Base-by-base conservation (phyloP, 257 asterid genomes). In the Agastache rugosa region DNA sequence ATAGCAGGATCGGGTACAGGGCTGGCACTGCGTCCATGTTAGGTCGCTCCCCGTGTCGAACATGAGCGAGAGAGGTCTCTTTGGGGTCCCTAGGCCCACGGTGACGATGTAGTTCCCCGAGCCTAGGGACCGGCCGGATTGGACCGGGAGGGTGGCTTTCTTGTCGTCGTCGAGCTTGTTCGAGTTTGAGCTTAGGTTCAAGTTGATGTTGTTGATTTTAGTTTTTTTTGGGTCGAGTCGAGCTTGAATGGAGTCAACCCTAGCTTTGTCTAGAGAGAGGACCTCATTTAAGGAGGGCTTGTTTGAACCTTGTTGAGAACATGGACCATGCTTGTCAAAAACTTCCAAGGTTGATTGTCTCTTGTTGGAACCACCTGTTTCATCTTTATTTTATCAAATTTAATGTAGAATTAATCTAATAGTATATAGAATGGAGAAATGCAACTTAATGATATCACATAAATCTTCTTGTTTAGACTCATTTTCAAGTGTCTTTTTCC, bases 41-140 rank as follows among this genome's bases (percentile, higher is more conserved):
- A 93, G 73, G 77, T 87, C 96, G 16, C 96, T 89, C 2, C 97
- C 98, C 0, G 98, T 93, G 75, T 93, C 97, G n/a, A 93, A 84
- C 6, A 87, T 41, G 15, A 93, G 79, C 0, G 89, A 71, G 1
- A 88, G 71, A 41, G 70, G 27, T 25, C 78, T 83, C 27, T 34
- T 22, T 0, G 97, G 97, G 8, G 89, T 85, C 15, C 98, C 97
- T 3, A 93, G 85, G 63, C 96, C 93, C 0, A 93, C 23, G 17
- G 75, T 65, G 22, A 85, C 93, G 2, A 93, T 8, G 85, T 93
- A 93, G 83, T 91, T 85, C 3, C 89, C 92, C 0, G 93, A 74
- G 54, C 88, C 89, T 4, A 84, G 44, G 19, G 93, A 67, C 10
- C 22, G 39, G 10, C 96, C 96, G 0, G 89, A 72, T 35, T 85